Evolutionary conservation across 306 rosid species (phyloP).

Genomic region (Quercus parvula): DNA sequence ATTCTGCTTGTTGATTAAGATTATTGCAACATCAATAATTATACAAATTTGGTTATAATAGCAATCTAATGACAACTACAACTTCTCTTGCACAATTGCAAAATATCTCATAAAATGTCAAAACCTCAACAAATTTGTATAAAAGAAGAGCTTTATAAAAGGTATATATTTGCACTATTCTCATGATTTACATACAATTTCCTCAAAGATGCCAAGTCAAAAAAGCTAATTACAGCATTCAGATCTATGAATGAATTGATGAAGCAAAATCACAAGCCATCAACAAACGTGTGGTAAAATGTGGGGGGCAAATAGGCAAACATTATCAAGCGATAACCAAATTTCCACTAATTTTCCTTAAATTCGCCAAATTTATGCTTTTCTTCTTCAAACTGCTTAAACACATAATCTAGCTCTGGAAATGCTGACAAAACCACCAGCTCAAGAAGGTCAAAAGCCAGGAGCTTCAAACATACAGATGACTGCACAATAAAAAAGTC

Average conservation of each 20-base stretch:
- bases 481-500: slow-evolving; percentile 53
- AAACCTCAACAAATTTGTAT: neutral
- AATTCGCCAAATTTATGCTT: slow-evolving; percentile 69
- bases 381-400: slow-evolving; percentile 78
- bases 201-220: slow-evolving; percentile 21
- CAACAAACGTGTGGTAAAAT: slow-evolving; percentile 15
- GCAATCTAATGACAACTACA: neutral
- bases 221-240: slow-evolving; percentile 23
- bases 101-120: neutral
- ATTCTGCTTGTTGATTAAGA: neutral
- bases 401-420: slow-evolving; percentile 67
- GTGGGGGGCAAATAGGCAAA: neutral
- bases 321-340: neutral
- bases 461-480: slow-evolving; percentile 78
- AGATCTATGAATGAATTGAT: slow-evolving; percentile 1
- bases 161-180: slow-evolving; percentile 30
- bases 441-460: slow-evolving; percentile 82
- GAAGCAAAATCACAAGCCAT: neutral
- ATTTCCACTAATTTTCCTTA: neutral
- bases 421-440: slow-evolving; percentile 65
- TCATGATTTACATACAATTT: slow-evolving; percentile 43
- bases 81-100: neutral
- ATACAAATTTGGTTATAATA: too few relatives aligned
- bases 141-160: neutral
- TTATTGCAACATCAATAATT: too few relatives aligned